Evolutionary conservation across 192 early-diverging fungal genomes (phyloP), one percentile per base, ranked within the genome.

Genomic region (Backusella australiensis): DNA sequence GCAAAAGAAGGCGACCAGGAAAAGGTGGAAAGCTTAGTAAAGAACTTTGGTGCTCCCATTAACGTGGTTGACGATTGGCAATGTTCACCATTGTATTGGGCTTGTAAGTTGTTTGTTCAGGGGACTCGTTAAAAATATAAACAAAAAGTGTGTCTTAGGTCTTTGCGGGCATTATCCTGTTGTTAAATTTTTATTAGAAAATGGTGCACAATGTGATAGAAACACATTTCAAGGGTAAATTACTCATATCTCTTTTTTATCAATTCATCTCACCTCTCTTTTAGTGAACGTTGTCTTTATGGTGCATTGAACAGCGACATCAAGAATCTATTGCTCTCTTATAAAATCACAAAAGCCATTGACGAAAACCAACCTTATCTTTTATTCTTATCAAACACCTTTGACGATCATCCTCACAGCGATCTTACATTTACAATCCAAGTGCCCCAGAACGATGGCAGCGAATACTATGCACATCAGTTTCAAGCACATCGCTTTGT

Each of bases 201-300:
- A 76, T 72, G 88, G 88, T 1, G 87, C 87, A 23, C 35, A 78
- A 19, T 89, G 84, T 78, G 87, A 89, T 38, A 80, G 82, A 38
- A 78, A 79, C 42, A 89, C 86, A 3, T 89, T 89, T 73, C 84
- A 89, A 79, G 88, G 88, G 79, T 80, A 77, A 56, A 17, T 44
- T 0, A 6, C 29, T 52, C 9, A 9, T 35, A 36, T 80, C 83
- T 74, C 77, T 6, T 75, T 73, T n/a, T 6, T 19, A 49, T 7
- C 19, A 44, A 44, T 15, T 5, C 12, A 44, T 17, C 14, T 4
- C 4, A 4, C 3, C 11, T 56, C 35, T 36, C 7, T 46, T 39
- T 39, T 42, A 80, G 79, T 39, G 75, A 77, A 84, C 78, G 88
- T 73, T 75, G 85, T 75, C n/a, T 78, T 34, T 86, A 84, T 52